Base-by-base conservation (phyloP, 495 filamentous ascomycete genomes). In the Daldinia concentrica region DNA sequence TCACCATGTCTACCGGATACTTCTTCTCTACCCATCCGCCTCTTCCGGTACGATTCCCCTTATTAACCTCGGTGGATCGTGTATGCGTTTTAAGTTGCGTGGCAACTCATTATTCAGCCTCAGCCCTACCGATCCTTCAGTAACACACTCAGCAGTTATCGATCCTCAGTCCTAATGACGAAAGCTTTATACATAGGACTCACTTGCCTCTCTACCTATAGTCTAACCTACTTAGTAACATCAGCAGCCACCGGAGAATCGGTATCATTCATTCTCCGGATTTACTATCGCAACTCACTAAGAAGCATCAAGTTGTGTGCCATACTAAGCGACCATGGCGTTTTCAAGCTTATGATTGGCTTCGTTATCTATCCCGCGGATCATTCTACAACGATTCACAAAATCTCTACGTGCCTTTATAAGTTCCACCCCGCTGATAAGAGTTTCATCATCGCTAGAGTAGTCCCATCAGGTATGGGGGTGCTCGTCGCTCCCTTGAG, bases 51-150 rank as follows among this genome's bases (percentile, higher is more conserved):
- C 43, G 19, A 22, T 54, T 54, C 26, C 14, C 27, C 27, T 54
- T 54, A 30, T 54, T 30, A 29, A 29, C 50, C 12, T 27, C 50
- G 27, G 30, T 54, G 43, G 43, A 48, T 48, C 43, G 19, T 24
- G 43, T 48, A 48, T 48, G 8, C 17, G 43, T 58, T 39, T 43
- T 6, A 54, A 66, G 24, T 22, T 59, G 34, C 32, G 34, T 60
- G 24, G 19, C 43, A 17, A 24, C 41, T 48, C 29, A 24, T 24
- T 17, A 48, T 59, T 69, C 70, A 69, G 70, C 66, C 59, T 73
- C 65, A 73, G 65, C 70, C 70, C 60, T 69, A 69, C 41, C 29
- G 24, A 72, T 73, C 65, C 64, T 65, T 62, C 41, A 60, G 45
- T 50, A 57, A 66, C 50, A 41, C 41, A 50, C 17, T 54, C 4